phyloP scores from a whole-genome alignment of 169 alveolate genomes.

The Plasmodium sp. region DNA sequence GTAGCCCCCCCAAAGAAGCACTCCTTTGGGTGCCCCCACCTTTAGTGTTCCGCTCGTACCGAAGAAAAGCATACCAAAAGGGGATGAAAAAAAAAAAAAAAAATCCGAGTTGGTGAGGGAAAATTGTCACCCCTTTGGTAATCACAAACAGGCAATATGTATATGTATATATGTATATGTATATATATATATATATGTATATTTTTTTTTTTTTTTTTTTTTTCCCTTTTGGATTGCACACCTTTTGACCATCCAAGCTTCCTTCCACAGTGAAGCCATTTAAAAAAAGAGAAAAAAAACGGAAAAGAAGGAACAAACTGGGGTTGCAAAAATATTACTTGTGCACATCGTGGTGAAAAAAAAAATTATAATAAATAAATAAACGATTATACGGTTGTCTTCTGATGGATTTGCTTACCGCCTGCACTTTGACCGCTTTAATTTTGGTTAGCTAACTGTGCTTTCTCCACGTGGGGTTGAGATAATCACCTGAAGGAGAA shows the following conservation, averaged over 20 bases:
- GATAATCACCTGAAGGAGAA: not conserved
- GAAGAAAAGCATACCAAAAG: not conserved
- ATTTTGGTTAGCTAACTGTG: conserved; percentile 39
- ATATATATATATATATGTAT: no score
- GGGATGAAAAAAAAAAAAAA: not conserved
- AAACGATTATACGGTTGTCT: not conserved
- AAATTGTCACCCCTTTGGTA: not conserved
- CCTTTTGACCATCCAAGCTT: not conserved
- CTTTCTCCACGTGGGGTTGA: not conserved
- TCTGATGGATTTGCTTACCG: conserved; percentile 59
- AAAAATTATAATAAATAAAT: not conserved
- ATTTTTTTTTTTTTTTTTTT: not conserved
- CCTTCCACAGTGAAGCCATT: not conserved
- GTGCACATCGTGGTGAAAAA: not conserved
- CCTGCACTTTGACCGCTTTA: conserved; percentile 14
- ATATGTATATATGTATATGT: no score
- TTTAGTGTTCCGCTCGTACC: not conserved
- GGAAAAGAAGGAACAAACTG: conserved; percentile 7
- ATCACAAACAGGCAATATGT: not conserved
- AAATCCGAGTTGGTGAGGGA: not conserved
- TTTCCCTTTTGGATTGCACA: not conserved
- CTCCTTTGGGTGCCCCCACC: not conserved
- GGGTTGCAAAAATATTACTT: not conserved
- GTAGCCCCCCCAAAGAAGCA: not conserved
- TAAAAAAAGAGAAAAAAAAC: conserved; percentile 6